Conservation (phyloP, 129 eudicot genomes). For the Solidago caesia region DNA sequence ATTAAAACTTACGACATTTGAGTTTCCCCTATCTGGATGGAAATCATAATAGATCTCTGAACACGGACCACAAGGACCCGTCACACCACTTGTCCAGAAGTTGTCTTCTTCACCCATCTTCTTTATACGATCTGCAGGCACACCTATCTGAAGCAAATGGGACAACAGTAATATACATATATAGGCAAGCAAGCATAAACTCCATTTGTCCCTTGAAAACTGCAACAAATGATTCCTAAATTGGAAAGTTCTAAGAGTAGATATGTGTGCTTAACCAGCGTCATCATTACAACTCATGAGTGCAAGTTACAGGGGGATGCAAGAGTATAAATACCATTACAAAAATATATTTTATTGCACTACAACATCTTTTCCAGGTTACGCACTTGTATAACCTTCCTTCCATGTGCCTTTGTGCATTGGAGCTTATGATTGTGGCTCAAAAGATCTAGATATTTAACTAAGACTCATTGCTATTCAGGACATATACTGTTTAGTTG, state of each 20-base stretch:
- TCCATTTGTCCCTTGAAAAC: neutral
- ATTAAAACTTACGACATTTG: slow-evolving; percentile 56
- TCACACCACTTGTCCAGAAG: slow-evolving; percentile 94
- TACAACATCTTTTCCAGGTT: too few relatives aligned
- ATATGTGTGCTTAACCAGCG: too few relatives aligned
- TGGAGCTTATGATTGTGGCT: too few relatives aligned
- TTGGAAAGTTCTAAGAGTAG: too few relatives aligned
- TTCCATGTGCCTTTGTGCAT: too few relatives aligned
- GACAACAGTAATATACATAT: neutral
- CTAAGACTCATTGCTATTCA: too few relatives aligned
- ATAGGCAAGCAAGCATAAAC: neutral
- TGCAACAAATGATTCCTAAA: neutral
- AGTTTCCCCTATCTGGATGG: slow-evolving; percentile 71
- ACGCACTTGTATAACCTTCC: too few relatives aligned
- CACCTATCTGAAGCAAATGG: slow-evolving; percentile 65
- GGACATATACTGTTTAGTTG: neutral
- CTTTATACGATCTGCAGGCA: slow-evolving; percentile 75
- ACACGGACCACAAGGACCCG: slow-evolving; percentile 99
- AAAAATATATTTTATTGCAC: too few relatives aligned
- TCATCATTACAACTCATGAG: too few relatives aligned
- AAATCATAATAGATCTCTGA: slow-evolving; percentile 96
- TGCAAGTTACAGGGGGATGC: too few relatives aligned
- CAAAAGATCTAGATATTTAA: too few relatives aligned
- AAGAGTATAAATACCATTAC: too few relatives aligned
- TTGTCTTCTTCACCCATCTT: slow-evolving; percentile 95